Evolutionary conservation across 1,284 basidiomycete genomes (phyloP), one percentile per base, ranked within the genome.

Genomic region (Melanopsichium pennsylvanicum): DNA sequence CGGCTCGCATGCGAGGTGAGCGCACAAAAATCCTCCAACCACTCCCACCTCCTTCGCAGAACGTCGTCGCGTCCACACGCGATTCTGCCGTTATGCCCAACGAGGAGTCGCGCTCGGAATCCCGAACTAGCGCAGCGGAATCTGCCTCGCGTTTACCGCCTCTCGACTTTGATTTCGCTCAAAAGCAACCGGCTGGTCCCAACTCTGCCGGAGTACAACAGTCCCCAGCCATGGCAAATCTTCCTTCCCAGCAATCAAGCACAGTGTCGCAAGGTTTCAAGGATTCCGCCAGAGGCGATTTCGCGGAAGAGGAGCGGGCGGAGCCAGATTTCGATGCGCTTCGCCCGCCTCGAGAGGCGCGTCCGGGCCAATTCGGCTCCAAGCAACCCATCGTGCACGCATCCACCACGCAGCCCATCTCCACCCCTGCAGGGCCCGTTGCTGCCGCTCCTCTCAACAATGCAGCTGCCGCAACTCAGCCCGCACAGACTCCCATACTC

Each of bases 1-100:
- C 77, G 9, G 76, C 75, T 16, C 56, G 78, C 5, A 80, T 80
- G 78, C 59, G 75, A 4, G 78, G 78, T 13, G 77, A 80, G 50
- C 52, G 74, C 26, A 80, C 78, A 7, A 68, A 75, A 16, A 66
- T 80, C n/a, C 64, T 79, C 13, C 74, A 75, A 22, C 70, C 77
- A 4, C 56, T 80, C 18, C 77, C 77, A 16, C 55, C 70, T 19
- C 76, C 74, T 25, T 47, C 60, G 29, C 66, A 63, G 32, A 47
- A 40, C 31, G 19, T 36, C 1, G 35, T 43, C n/a, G 34, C 32
- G 12, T 26, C 56, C 32, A 35, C 39, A 12, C 31, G 25, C 7
- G 32, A 16, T 27, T 19, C 29, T 38, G 32, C 25, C 35, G 16
- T 32, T 15, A 18, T 16, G 4, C 33, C 41, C 18, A 40, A 36